These are phyloP conservation scores for Schwanniomyces pseudopolymorphus DNA, from an alignment of 805 yeast species.

Conservation along the genomic window DNA sequence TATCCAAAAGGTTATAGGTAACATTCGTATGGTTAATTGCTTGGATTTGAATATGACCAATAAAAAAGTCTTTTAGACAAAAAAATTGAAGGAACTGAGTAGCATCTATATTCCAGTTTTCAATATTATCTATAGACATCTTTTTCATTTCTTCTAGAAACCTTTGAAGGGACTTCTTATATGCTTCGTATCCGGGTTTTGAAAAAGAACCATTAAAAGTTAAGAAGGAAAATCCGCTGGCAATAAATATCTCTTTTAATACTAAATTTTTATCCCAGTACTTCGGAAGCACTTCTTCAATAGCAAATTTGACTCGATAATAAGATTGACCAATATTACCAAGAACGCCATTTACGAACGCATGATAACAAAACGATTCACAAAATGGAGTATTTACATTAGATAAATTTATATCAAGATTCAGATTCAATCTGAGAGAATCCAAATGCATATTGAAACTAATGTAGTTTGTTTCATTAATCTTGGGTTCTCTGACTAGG, in stretches of 20 bases:
- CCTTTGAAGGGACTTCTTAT: constrained; percentile 17
- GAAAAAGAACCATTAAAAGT: neutral
- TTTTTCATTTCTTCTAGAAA: constrained; percentile 16
- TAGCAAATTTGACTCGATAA: neutral
- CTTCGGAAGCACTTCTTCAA: neutral
- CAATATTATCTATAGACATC: constrained; percentile 21
- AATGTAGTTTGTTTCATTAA: no score
- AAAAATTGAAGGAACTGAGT: constrained; percentile 24
- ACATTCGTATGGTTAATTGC: constrained; percentile 31
- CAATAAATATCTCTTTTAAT: neutral
- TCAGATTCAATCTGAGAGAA: no score
- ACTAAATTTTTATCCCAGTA: neutral
- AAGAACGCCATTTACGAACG: neutral
- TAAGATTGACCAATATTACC: neutral
- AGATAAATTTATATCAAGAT: neutral
- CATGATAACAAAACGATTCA: neutral
- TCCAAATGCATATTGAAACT: no score
- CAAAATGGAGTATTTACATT: neutral
- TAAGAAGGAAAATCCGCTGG: neutral
- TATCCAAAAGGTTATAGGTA: constrained; percentile 32
- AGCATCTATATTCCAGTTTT: constrained; percentile 40
- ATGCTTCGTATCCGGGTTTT: constrained; percentile 10
- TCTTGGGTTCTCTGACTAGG: no score
- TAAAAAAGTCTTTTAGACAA: constrained; percentile 36
- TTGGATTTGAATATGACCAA: constrained; percentile 20